Conservation (phyloP, 331 rosid species). For the Spiraea crenata region DNA sequence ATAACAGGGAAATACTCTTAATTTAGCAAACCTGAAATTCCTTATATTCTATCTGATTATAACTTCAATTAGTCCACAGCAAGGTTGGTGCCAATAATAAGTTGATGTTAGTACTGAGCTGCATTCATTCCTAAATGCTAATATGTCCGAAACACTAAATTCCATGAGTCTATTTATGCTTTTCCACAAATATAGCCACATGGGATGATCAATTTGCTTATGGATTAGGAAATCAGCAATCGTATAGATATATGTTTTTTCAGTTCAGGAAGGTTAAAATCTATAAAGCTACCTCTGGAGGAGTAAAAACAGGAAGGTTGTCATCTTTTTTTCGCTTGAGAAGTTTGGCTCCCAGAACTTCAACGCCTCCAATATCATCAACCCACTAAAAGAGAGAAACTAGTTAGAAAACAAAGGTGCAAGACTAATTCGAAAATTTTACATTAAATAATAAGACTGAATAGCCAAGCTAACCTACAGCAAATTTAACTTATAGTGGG, state of each 20-base stretch:
- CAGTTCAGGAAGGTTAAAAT: background rate
- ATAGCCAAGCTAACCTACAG: background rate
- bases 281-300: conserved; percentile 67
- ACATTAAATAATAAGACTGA: background rate
- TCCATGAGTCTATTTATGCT: background rate
- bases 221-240: background rate
- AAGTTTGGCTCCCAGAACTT: conserved; percentile 63
- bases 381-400: conserved; percentile 62
- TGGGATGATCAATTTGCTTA: too few species aligned
- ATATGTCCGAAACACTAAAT: background rate
- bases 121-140: background rate
- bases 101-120: background rate
- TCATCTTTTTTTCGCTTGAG: conserved; percentile 57
- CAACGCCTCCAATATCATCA: conserved; percentile 84
- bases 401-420: conserved; percentile 16
- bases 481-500: background rate
- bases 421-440: background rate
- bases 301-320: conserved; percentile 72
- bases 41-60: background rate
- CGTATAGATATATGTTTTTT: too few species aligned
- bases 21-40: background rate
- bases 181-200: too few species aligned
- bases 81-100: too few species aligned
- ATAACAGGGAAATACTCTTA: background rate
- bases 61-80: background rate